phyloP scores from a whole-genome alignment of 495 filamentous ascomycete genomes.

The Neohortaea acidophila region DNA sequence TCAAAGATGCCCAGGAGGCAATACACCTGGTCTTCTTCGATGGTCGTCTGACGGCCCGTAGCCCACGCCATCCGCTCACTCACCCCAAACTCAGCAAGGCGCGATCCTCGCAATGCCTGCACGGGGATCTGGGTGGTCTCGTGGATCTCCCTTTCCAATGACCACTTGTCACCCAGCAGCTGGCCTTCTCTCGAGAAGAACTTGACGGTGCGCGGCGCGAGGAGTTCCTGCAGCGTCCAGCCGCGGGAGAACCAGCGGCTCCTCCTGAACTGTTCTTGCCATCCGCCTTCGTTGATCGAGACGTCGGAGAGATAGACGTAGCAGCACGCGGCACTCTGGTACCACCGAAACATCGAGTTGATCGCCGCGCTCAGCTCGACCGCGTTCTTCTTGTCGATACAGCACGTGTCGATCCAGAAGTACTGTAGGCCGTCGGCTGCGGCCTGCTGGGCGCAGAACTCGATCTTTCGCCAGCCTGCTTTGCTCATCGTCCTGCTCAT shows the following conservation, averaged over 20 bases:
- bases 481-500: too few species aligned
- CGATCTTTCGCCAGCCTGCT: slow-evolving; percentile 1
- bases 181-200: neutral
- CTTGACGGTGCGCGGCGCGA: neutral
- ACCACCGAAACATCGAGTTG: slow-evolving; percentile 16
- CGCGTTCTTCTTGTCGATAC: slow-evolving; percentile 12
- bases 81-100: neutral
- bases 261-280: neutral
- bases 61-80: slow-evolving; percentile 5
- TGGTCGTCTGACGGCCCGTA: slow-evolving; percentile 1
- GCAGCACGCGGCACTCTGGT: slow-evolving; percentile 6
- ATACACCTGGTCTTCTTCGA: slow-evolving; percentile 5
- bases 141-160: neutral
- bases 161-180: neutral
- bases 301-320: slow-evolving; percentile 16
- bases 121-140: neutral
- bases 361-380: slow-evolving; percentile 12
- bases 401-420: slow-evolving; percentile 17
- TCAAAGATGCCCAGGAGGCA: slow-evolving; percentile 10
- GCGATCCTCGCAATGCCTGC: neutral
- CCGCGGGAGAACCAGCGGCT: neutral
- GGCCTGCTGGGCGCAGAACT: slow-evolving; percentile 4
- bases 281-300: too few species aligned
- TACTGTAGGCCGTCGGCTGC: slow-evolving; percentile 5
- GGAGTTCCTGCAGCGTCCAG: slow-evolving; percentile 1